Conservation (phyloP, 305 asterid species). For the Striga hermonthica region DNA sequence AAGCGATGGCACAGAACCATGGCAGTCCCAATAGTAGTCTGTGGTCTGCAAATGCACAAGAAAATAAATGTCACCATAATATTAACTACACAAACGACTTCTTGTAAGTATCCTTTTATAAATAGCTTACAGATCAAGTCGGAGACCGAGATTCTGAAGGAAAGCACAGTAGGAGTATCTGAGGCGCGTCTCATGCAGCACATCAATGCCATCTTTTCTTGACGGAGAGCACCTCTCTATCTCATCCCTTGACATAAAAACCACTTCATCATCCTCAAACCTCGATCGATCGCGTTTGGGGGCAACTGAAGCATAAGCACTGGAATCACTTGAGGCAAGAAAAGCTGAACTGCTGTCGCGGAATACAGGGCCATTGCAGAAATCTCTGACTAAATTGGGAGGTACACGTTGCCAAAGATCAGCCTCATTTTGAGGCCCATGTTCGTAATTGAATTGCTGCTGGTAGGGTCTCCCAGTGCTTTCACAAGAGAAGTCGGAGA, state of each 20-base stretch:
- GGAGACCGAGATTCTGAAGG: conserved; percentile 85
- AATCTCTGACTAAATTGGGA: conserved; percentile 32
- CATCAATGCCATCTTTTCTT: conserved; percentile 90
- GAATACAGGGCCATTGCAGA: conserved; percentile 32
- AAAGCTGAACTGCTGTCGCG: conserved; percentile 34
- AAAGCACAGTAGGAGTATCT: conserved; percentile 90
- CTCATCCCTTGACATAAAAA: conserved; percentile 79
- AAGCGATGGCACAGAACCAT: conserved; percentile 96
- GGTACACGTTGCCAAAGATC: conserved; percentile 34
- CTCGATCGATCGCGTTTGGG: conserved; percentile 65
- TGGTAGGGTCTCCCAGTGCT: conserved; percentile 45
- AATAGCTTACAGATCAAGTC: conserved; percentile 77
- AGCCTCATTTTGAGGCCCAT: conserved; percentile 37
- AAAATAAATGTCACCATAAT: conserved; percentile 5
- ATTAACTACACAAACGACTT: conserved; percentile 8
- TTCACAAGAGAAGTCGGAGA: conserved; percentile 50
- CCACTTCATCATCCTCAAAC: conserved; percentile 64
- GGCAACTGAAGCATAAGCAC: conserved; percentile 39
- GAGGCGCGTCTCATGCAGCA: conserved; percentile 69
- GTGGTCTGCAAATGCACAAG: conserved; percentile 65
- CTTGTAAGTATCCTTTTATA: conserved; percentile 9
- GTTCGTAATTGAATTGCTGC: conserved; percentile 34
- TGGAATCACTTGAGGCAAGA: conserved; percentile 42
- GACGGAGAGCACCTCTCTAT: conserved; percentile 91
- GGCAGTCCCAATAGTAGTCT: conserved; percentile 89